Evolutionary conservation across 2,329 filamentous ascomycete genomes (phyloP).

Genomic region (Trichophyton equinum): DNA sequence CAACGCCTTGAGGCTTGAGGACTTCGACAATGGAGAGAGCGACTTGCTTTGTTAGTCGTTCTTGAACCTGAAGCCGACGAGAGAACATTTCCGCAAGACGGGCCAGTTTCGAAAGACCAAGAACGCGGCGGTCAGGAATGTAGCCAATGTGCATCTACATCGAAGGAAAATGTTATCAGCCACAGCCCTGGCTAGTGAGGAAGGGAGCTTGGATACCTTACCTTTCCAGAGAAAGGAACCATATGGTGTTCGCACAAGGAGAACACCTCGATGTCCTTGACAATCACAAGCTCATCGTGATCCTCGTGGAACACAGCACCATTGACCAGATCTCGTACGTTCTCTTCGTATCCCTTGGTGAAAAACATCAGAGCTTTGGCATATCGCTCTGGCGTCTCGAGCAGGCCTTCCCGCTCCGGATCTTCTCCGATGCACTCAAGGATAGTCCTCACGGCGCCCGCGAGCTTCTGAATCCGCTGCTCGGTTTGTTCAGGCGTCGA

Average conservation of each 20-base stretch:
- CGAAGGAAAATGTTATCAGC: slow-evolving; percentile 7
- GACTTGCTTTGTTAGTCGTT: slow-evolving; percentile 90
- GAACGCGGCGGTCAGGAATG: slow-evolving; percentile 80
- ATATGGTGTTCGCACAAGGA: slow-evolving; percentile 94
- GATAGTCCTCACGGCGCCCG: slow-evolving; percentile 50
- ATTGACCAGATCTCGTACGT: slow-evolving; percentile 82
- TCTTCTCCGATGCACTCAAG: slow-evolving; percentile 56
- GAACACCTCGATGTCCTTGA: slow-evolving; percentile 94
- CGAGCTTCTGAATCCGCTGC: slow-evolving; percentile 47
- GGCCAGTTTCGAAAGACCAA: slow-evolving; percentile 89
- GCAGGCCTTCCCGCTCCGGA: slow-evolving; percentile 50
- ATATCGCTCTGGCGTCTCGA: slow-evolving; percentile 68
- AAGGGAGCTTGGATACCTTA: slow-evolving; percentile 28
- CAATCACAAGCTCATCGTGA: slow-evolving; percentile 93
- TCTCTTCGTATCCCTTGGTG: slow-evolving; percentile 94
- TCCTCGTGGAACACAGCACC: slow-evolving; percentile 90
- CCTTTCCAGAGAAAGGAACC: slow-evolving; percentile 91
- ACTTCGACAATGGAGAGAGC: slow-evolving; percentile 88
- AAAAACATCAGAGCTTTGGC: slow-evolving; percentile 93
- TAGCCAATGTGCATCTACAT: slow-evolving; percentile 95
- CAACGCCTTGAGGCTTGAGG: slow-evolving; percentile 84
- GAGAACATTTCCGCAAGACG: slow-evolving; percentile 96
- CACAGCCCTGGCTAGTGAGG: background rate
- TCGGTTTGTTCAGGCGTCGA: slow-evolving; percentile 46
- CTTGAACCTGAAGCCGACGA: slow-evolving; percentile 85